Percentiles rank a stretch among this genome's conserved stretches.
These are phyloP conservation scores for Phytophthora multivora DNA, from an alignment of 352 stramenopile species.

Conservation along the genomic window DNA sequence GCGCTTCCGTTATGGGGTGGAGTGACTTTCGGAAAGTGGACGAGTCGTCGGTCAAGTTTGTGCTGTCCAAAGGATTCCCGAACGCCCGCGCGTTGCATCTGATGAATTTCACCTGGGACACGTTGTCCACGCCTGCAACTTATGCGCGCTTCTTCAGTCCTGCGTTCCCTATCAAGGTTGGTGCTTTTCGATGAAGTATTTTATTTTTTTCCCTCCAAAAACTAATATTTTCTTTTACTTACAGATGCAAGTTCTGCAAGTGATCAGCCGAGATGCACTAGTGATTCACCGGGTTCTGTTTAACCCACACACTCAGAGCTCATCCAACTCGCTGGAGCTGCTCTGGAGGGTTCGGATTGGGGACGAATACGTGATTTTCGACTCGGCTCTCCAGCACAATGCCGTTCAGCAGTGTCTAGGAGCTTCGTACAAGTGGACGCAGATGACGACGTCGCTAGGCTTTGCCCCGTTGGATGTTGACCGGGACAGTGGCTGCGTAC, in stretches of 20 bases:
- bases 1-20: conserved; percentile 56
- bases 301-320: conserved; percentile 57
- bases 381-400: conserved; percentile 55
- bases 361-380: conserved; percentile 59
- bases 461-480: conserved; percentile 35
- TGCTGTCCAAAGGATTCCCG: conserved; percentile 52
- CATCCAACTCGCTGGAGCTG: conserved; percentile 58
- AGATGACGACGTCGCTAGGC: conserved; percentile 52
- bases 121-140: conserved; percentile 32
- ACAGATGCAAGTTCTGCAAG: conserved; percentile 55
- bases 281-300: conserved; percentile 67
- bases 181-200: background rate
- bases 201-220: background rate
- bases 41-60: conserved; percentile 42
- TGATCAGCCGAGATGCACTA: conserved; percentile 53
- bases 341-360: conserved; percentile 53
- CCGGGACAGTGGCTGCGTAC: conserved; percentile 38
- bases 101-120: conserved; percentile 45
- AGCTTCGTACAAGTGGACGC: conserved; percentile 52
- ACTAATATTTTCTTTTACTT: conserved; percentile 1
- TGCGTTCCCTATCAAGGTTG: conserved; percentile 38
- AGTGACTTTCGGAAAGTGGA: conserved; percentile 52
- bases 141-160: conserved; percentile 49
- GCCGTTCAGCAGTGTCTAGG: conserved; percentile 58
- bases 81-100: conserved; percentile 38